Base-by-base conservation (phyloP, 768 basidiomycete genomes). In the Erythrobasidium yunnanense region DNA sequence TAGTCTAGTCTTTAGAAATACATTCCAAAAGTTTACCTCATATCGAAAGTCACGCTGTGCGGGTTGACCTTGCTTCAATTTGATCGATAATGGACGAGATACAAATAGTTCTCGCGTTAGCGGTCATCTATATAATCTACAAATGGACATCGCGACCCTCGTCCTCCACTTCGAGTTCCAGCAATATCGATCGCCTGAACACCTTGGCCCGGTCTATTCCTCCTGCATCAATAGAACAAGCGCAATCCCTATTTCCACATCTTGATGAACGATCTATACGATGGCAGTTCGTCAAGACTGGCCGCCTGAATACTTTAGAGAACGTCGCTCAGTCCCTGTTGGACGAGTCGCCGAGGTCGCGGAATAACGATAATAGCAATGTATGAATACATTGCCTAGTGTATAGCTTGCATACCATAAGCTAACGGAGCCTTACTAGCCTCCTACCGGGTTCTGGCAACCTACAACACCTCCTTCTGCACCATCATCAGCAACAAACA, bases 181-280 rank as follows among this genome's bases (percentile, higher is more conserved):
- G 32, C 8, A 30, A 49, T 25, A 25, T 25, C 11, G 47, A 63
- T 22, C 60, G 60, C n/a, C 4, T 51, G 4, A 51, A 50, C 27
- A 22, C 42, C 7, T 38, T 63, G 13, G 45, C 60, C 29, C 34
- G 27, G 23, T 18, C 32, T n/a, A 49, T 63, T 29, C 47, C 60
- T 2, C 18, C 27, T 13, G 42, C 23, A n/a, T 18, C 42, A 18
- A 35, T 63, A 6, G 60, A 29, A 4, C 60, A 63, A 63, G 60
- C 49, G 25, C 60, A 38, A 25, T 46, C 60, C 49, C 29, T 63
- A 49, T 63, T 63, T 49, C 60, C 60, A 29, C 60, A 63, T 32
- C 13, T 63, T 3, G 20, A 20, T 13, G 60, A 63, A n/a, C 46
- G 60, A 30, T 46, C 32, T 4, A 49, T 63, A 8, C 42, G 46